These are phyloP conservation scores for Lasiosphaeriaceae sp. DNA, from an alignment of 495 filamentous ascomycete genomes.

Conservation along the genomic window DNA sequence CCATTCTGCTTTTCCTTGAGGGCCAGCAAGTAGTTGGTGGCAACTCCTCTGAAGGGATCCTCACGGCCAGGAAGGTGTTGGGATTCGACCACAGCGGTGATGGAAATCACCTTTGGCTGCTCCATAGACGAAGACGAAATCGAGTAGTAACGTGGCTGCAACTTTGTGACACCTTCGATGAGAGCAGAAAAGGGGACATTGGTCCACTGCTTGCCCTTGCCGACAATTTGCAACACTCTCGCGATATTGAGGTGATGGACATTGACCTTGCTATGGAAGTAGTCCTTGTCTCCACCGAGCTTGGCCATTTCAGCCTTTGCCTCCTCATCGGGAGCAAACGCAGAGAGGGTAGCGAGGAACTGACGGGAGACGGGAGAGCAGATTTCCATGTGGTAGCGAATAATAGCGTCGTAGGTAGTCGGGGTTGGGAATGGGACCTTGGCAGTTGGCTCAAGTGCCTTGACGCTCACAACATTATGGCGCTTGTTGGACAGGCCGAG, in stretches of 20 bases:
- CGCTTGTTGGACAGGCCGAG: constrained; percentile 73
- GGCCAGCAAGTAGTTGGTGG: constrained; percentile 94
- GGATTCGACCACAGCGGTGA: constrained; percentile 93
- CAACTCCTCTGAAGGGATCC: constrained; percentile 87
- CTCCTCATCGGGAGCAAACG: constrained; percentile 83
- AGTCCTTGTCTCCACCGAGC: constrained; percentile 90
- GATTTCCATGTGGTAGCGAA: constrained; percentile 97
- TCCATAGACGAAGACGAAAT: constrained; percentile 96
- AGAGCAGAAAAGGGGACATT: constrained; percentile 89
- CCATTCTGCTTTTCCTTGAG: constrained; percentile 97
- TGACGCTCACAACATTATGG: constrained; percentile 81
- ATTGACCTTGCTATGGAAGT: constrained; percentile 86
- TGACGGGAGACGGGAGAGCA: constrained; percentile 94
- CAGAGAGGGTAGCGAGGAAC: constrained; percentile 79
- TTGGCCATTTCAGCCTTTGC: constrained; percentile 82
- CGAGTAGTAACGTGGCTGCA: constrained; percentile 98
- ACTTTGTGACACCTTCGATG: constrained; percentile 89
- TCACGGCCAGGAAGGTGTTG: constrained; percentile 69
- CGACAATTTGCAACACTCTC: constrained; percentile 74
- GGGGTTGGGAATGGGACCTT: constrained; percentile 98
- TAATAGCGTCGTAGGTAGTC: constrained; percentile 90
- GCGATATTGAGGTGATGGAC: constrained; percentile 85
- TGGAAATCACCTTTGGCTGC: constrained; percentile 87
- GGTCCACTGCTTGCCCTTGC: constrained; percentile 66
- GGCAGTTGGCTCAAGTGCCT: constrained; percentile 89